A percentile compares a stretch with the other conserved stretches of the same genome.
phyloP scores from a whole-genome alignment of 164 flowering plant species.

The Pachysandra terminalis region DNA sequence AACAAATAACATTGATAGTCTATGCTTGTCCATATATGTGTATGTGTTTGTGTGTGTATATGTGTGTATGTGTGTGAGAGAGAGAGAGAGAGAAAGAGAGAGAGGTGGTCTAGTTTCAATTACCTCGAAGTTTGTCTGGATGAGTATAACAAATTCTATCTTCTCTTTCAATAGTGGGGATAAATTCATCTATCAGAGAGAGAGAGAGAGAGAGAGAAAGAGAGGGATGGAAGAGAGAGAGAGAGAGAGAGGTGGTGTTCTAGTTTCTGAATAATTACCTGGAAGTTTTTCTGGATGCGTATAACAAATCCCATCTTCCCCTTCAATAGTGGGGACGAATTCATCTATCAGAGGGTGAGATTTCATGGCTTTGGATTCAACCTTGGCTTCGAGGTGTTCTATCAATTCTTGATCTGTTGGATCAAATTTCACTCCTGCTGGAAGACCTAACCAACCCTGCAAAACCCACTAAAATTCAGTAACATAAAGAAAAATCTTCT shows the following conservation, averaged over 20 bases:
- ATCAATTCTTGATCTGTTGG: slow-evolving; percentile 95
- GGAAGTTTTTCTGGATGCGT: slow-evolving; percentile 97
- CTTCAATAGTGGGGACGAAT: slow-evolving; percentile 91
- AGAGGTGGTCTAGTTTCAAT: slow-evolving; percentile 6
- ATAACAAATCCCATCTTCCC: slow-evolving; percentile 95
- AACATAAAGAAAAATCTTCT: not conserved
- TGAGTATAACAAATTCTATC: slow-evolving; percentile 96
- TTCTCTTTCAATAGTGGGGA: slow-evolving; percentile 91
- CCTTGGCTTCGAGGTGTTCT: slow-evolving; percentile 89
- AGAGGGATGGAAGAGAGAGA: too few relatives aligned
- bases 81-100: slow-evolving; percentile 12
- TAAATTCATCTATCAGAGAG: slow-evolving; percentile 90
- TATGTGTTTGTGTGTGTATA: too few relatives aligned
- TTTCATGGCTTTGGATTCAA: slow-evolving; percentile 55
- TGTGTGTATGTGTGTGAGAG: too few relatives aligned
- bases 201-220: too few relatives aligned
- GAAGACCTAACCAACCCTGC: slow-evolving; percentile 94
- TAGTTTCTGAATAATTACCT: slow-evolving; percentile 42
- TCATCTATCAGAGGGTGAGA: slow-evolving; percentile 92
- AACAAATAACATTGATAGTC: too few relatives aligned
- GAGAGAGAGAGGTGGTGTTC: slow-evolving; percentile 11
- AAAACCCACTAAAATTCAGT: slow-evolving; percentile 8
- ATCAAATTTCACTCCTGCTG: slow-evolving; percentile 95
- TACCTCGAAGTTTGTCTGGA: slow-evolving; percentile 96
- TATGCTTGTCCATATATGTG: too few relatives aligned